These are phyloP conservation scores for Suillus fuscotomentosus DNA, from an alignment of 768 basidiomycete species.

Conservation along the genomic window DNA sequence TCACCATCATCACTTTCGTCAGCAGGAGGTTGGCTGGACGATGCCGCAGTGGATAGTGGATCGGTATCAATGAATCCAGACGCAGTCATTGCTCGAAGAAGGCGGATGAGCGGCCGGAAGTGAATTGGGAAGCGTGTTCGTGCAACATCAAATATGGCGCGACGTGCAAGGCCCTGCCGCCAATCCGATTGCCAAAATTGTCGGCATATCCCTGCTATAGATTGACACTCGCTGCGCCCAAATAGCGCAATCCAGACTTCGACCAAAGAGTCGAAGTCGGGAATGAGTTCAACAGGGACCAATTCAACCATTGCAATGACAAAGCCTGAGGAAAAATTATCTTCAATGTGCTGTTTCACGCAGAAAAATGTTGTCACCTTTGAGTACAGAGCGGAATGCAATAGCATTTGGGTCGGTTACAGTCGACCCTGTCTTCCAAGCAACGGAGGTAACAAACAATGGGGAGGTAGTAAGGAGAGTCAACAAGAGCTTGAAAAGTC, in stretches of 20 bases:
- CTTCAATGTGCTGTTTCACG: not conserved
- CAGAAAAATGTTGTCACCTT: conserved; percentile 52
- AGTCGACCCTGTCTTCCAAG: conserved; percentile 66
- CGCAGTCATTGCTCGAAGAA: conserved; percentile 77
- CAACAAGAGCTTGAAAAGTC: conserved; percentile 56
- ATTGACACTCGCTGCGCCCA: conserved; percentile 62
- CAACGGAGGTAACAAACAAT: conserved; percentile 70
- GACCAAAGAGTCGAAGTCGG: conserved; percentile 67
- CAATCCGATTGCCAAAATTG: conserved; percentile 87
- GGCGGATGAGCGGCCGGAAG: conserved; percentile 61
- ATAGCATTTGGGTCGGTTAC: conserved; percentile 76
- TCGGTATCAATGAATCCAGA: conserved; percentile 77
- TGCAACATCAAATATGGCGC: conserved; percentile 80
- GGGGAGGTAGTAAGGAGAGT: conserved; percentile 67
- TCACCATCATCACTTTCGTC: conserved; percentile 41
- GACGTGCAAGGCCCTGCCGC: conserved; percentile 61
- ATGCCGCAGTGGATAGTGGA: conserved; percentile 47
- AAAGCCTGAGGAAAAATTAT: conserved; percentile 51
- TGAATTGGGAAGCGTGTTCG: conserved; percentile 84
- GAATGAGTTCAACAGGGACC: conserved; percentile 72
- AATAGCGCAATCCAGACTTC: conserved; percentile 81
- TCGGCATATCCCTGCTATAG: conserved; percentile 66
- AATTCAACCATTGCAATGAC: conserved; percentile 73
- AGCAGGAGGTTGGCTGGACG: conserved; percentile 43
- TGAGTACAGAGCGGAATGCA: conserved; percentile 78